phyloP scores from a whole-genome alignment of 2,329 filamentous ascomycete genomes.

The Shiraia sp. region DNA sequence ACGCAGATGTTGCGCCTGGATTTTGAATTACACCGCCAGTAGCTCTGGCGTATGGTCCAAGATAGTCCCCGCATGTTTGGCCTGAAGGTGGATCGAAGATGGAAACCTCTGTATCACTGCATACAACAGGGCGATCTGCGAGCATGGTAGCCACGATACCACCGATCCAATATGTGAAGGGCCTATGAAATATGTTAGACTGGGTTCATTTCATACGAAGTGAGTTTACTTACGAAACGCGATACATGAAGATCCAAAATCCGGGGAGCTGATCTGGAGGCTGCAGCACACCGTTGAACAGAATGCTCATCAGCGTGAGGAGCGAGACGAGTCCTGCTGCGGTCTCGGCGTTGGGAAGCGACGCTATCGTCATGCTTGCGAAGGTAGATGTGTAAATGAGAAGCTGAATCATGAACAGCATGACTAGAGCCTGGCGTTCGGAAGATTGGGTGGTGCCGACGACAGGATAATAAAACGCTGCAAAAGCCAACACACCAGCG shows the following conservation, averaged over 20 bases:
- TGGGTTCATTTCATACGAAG: too few species aligned
- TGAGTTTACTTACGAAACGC: constrained; percentile 48
- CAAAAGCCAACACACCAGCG: constrained; percentile 65
- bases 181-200: constrained; percentile 26
- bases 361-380: constrained; percentile 73
- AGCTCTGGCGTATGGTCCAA: constrained; percentile 45
- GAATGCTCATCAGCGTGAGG: constrained; percentile 58
- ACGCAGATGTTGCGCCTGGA: constrained; percentile 49
- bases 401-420: constrained; percentile 67
- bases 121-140: constrained; percentile 53
- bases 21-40: constrained; percentile 50
- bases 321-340: constrained; percentile 65
- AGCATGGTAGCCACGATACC: constrained; percentile 50
- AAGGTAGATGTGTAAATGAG: constrained; percentile 74
- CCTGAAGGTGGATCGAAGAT: constrained; percentile 47
- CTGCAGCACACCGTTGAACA: constrained; percentile 62
- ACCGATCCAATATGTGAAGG: constrained; percentile 65
- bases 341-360: constrained; percentile 69
- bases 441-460: constrained; percentile 46
- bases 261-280: constrained; percentile 61
- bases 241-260: constrained; percentile 82
- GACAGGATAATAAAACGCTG: constrained; percentile 67
- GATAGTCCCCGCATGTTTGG: constrained; percentile 51
- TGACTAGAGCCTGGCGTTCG: constrained; percentile 60
- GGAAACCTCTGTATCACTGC: constrained; percentile 48